Base-by-base conservation (phyloP, 2,329 filamentous ascomycete species). In the Aureobasidium sp. region DNA sequence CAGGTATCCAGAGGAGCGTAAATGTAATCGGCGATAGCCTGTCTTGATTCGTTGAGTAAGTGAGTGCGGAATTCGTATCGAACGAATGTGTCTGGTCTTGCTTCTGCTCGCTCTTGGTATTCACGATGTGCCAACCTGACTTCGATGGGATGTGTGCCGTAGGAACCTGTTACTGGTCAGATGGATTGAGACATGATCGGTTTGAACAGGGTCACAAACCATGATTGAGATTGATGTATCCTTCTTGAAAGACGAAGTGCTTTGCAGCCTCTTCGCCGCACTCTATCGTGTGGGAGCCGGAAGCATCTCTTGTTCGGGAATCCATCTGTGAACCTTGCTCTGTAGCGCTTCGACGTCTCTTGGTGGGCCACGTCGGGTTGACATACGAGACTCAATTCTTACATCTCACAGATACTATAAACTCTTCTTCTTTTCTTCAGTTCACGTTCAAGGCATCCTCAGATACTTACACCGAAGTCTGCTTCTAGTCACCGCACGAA, bases 81-180 rank as follows among this genome's bases (percentile, higher is more conserved):
- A 70, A 93, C 86, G 77, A 91, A 96, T 5, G 77, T 73, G 74
- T 97, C 92, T 0, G 91, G 90, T 0, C 78, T 79, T 1, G 81
- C 77, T 76, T 96, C 91, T 39, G 80, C 77, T 5, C 78, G 75
- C 64, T 87, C 82, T 70, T 92, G 87, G 69, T 87, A 89, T n/a
- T 78, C 69, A 17, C 82, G 85, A 27, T 87, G 80, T 55, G 79
- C 80, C 12, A 81, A 74, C 14, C 81, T 82, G 64, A 97, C 79
- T 22, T 76, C 72, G 11, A 75, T 77, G 2, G 92, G 91, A 68
- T 87, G 85, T 2, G 87, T 86, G 39, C 92, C 92, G 71, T 90
- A 96, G 0, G 91, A 95, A 56, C 90, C 88, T 85, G 39, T 5
- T 17, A 25, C 2, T 5, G 11, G 5, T 41, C 25, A 20, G 14